phyloP scores from a whole-genome alignment of 495 filamentous ascomycete genomes.

The Cercophora samala region DNA sequence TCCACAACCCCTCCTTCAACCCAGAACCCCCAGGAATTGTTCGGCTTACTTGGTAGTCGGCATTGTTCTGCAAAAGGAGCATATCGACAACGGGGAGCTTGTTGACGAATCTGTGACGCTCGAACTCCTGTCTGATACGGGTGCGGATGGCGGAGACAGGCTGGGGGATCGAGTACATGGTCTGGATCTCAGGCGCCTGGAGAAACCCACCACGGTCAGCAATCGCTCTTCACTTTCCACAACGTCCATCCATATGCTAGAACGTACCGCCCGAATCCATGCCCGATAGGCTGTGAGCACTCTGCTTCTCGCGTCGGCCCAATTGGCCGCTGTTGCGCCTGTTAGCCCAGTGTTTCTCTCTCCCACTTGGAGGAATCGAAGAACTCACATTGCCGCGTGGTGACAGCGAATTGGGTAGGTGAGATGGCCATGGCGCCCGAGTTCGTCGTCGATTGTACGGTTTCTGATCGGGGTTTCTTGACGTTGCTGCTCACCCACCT shows the following conservation, averaged over 20 bases:
- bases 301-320: slow-evolving; percentile 75
- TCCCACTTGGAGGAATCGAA: not conserved
- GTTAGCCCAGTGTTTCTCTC: slow-evolving; percentile 18
- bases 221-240: not conserved
- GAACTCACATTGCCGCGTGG: slow-evolving; percentile 82
- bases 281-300: slow-evolving; percentile 84
- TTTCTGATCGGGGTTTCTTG: slow-evolving; percentile 12
- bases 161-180: slow-evolving; percentile 88
- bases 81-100: slow-evolving; percentile 86
- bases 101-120: slow-evolving; percentile 88
- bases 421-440: slow-evolving; percentile 60
- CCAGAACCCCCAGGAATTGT: not conserved
- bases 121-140: slow-evolving; percentile 95
- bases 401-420: slow-evolving; percentile 86
- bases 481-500: slow-evolving; percentile 15
- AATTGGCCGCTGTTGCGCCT: slow-evolving; percentile 66
- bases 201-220: slow-evolving; percentile 15
- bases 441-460: slow-evolving; percentile 26
- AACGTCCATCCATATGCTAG: not conserved
- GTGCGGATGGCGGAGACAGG: slow-evolving; percentile 86
- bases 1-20: not conserved
- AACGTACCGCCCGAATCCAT: slow-evolving; percentile 89
- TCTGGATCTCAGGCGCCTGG: slow-evolving; percentile 92
- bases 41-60: slow-evolving; percentile 73
- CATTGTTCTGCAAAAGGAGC: slow-evolving; percentile 78